Conservation (phyloP, 139 green algal species). For the Chlamydomonas sphaeroides region DNA sequence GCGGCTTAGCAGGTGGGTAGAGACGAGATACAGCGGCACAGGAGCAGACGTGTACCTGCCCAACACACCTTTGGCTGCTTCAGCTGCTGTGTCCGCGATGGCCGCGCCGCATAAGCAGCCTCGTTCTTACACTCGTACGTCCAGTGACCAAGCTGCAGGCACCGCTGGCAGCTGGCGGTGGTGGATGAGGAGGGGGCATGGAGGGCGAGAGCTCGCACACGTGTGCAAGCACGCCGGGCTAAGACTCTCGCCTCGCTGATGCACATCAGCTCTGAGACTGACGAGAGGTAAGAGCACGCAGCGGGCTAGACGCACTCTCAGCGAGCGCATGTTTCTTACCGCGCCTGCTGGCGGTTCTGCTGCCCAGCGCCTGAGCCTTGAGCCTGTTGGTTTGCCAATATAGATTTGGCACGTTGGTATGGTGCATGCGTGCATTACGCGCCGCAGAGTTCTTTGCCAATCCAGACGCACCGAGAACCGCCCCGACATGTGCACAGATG, state of each 20-base stretch:
- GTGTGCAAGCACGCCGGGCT: background rate
- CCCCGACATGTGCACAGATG: constrained; percentile 3
- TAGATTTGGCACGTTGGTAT: background rate
- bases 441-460: too few relatives aligned
- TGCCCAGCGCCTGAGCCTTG: background rate
- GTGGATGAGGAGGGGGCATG: background rate
- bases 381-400: background rate
- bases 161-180: constrained; percentile 57
- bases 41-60: background rate
- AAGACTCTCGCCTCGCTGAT: too few relatives aligned
- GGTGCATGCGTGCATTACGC: background rate
- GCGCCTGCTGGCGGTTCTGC: background rate
- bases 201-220: background rate
- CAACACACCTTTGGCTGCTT: constrained; percentile 47
- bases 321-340: background rate
- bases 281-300: too few relatives aligned
- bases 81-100: constrained; percentile 78
- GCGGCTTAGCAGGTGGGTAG: background rate
- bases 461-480: constrained; percentile 8
- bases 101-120: constrained; percentile 64
- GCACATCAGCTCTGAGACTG: too few relatives aligned
- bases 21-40: background rate
- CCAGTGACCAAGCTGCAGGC: constrained; percentile 70
- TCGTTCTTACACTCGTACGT: constrained; percentile 85
- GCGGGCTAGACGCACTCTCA: too few relatives aligned